Evolutionary conservation across 2,329 filamentous ascomycete species (phyloP), one percentile per base, ranked within the genome.

Genomic region (Bipolaris bicolor): DNA sequence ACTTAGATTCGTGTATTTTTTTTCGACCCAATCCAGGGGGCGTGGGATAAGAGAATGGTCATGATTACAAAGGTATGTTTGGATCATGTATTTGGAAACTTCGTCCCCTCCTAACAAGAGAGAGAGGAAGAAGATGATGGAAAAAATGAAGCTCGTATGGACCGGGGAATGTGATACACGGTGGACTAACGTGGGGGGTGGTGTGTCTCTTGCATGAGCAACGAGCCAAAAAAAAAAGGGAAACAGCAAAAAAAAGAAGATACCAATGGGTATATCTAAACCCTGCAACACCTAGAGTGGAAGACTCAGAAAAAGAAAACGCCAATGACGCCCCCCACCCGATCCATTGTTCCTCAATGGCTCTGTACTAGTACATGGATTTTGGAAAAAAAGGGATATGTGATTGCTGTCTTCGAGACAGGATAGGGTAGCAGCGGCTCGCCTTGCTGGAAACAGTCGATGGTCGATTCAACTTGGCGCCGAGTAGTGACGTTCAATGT

Each of bases 221-320:
- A 31, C 10, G 29, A 43, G 15, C 6, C 26, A 43, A 43, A 43
- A n/a, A 43, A 43, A 43, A 43, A n/a, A 4, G 2, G 20, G 31
- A 6, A 18, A 34, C 9, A 34, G 44, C 6, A 10, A 13, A 6
- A 5, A 7, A 9, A 47, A 24, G 6, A 47, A 13, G 5, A 26
- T 5, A 37, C 34, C 46, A 39, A 26, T 26, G 46, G 46, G 46
- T 49, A 49, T 49, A 49, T 49, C 46, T 48, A 49, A 26, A 49
- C 46, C 46, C 46, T 11, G n/a, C 29, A 22, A 22, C 31, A 20
- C 31, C 10, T 46, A 10, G 11, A 29, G 31, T 18, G 16, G 3
- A 18, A 41, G 18, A 24, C 9, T 16, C 11, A 16, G 16, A 24
- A 41, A 26, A 7, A 26, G 16, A 46, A 48, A 39, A 49, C 46